phyloP scores from a whole-genome alignment of 139 green algal species.

The Micromonas pusilla region DNA sequence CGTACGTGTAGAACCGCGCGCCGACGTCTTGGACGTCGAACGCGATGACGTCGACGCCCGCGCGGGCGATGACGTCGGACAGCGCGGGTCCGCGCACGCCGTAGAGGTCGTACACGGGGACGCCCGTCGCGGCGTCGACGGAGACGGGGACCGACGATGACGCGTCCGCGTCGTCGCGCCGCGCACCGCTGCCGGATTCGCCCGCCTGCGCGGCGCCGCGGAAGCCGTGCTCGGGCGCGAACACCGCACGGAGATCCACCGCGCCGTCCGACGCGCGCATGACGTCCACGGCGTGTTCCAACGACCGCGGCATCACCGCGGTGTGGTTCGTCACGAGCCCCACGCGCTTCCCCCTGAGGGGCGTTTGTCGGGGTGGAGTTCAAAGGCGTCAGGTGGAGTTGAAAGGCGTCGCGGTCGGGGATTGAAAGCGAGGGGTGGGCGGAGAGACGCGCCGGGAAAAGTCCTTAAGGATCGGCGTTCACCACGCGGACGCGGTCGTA shows the following conservation, averaged over 20 bases:
- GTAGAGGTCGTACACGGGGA: slow-evolving; percentile 35
- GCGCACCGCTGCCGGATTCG: neutral
- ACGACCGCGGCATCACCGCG: neutral
- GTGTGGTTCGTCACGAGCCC: neutral
- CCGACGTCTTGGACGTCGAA: slow-evolving; percentile 51
- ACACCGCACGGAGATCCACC: neutral
- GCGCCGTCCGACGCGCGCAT: neutral
- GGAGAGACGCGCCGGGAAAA: too few species aligned
- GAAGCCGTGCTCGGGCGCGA: slow-evolving; percentile 46
- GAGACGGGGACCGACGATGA: neutral
- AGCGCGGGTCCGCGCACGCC: slow-evolving; percentile 9
- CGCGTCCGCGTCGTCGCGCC: slow-evolving; percentile 2
- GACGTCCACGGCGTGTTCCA: neutral
- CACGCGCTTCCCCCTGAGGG: neutral
- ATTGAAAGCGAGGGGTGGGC: too few species aligned
- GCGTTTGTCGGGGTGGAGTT: too few species aligned
- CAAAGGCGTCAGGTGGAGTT: too few species aligned
- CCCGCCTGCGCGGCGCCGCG: slow-evolving; percentile 32
- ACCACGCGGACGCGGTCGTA: too few species aligned
- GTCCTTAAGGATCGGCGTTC: too few species aligned
- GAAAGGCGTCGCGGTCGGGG: too few species aligned
- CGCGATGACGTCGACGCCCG: slow-evolving; percentile 39
- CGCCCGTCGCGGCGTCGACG: slow-evolving; percentile 23
- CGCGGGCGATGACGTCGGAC: slow-evolving; percentile 1
- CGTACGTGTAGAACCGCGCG: slow-evolving; percentile 51